Conservation (phyloP, 176 grass and related monocot genomes). For the Echinochloa phyllopogon region DNA sequence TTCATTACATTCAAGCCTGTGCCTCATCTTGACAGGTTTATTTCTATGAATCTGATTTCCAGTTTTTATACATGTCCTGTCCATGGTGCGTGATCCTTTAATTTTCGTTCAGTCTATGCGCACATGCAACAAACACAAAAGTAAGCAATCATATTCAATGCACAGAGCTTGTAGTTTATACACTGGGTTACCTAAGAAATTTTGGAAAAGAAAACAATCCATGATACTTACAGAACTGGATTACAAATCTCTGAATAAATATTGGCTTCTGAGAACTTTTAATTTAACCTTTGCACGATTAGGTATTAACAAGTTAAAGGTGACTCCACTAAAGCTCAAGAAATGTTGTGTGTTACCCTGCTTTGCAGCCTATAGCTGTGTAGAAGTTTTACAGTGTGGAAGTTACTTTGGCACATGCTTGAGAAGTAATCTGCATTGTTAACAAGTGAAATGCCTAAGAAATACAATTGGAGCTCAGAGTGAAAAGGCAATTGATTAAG, state of each 20-base stretch:
- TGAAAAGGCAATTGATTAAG: too few species aligned
- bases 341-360: background rate
- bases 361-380: background rate
- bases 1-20: constrained; percentile 82
- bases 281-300: background rate
- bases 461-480: background rate
- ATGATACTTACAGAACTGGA: background rate
- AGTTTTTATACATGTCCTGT: background rate
- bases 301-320: background rate
- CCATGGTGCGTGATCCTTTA: background rate
- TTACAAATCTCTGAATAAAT: background rate
- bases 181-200: background rate
- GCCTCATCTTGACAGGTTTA: constrained; percentile 73
- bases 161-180: background rate
- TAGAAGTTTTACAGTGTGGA: background rate
- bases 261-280: background rate
- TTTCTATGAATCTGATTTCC: constrained; percentile 18
- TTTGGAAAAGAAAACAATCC: background rate
- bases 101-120: background rate
- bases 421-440: background rate
- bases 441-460: constrained; percentile 1
- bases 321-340: background rate
- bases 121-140: background rate
- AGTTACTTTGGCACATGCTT: background rate
- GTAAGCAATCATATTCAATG: background rate